These are phyloP conservation scores for Nakataea oryzae DNA, from an alignment of 2,329 filamentous ascomycete species.

Conservation along the genomic window DNA sequence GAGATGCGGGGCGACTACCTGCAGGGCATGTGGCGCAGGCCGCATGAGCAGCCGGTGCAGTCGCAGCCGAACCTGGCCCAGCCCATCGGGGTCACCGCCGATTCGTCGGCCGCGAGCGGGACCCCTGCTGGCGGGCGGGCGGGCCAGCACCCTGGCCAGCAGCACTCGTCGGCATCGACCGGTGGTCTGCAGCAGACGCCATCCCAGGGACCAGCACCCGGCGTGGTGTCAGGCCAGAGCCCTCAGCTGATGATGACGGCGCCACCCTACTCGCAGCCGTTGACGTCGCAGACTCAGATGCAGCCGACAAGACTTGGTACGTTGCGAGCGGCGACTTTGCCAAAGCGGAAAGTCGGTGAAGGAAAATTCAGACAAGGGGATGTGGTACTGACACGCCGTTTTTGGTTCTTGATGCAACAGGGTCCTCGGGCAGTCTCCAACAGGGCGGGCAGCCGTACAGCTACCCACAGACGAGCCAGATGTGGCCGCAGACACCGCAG, in stretches of 20 bases:
- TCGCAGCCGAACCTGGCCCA: slow-evolving; percentile 32
- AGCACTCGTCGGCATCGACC: not conserved
- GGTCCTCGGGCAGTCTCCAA: slow-evolving; percentile 38
- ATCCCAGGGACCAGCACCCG: slow-evolving; percentile 7
- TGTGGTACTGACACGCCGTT: not conserved
- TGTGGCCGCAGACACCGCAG: slow-evolving; percentile 60
- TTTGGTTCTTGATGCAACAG: slow-evolving; percentile 19
- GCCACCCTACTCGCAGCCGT: slow-evolving; percentile 58
- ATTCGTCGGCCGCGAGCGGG: not conserved
- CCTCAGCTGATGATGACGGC: slow-evolving; percentile 57
- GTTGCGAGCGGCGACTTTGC: not conserved
- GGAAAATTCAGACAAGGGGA: too few species aligned
- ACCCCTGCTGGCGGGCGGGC: not conserved
- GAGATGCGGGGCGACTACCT: slow-evolving; percentile 70
- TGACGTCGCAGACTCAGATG: slow-evolving; percentile 61
- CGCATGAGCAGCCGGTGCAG: slow-evolving; percentile 61
- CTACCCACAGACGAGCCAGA: slow-evolving; percentile 49
- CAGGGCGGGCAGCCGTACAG: slow-evolving; percentile 49
- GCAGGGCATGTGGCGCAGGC: slow-evolving; percentile 70
- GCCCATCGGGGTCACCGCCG: slow-evolving; percentile 24
- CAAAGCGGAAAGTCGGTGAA: not conserved
- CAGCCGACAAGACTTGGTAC: slow-evolving; percentile 59
- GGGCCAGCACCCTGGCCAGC: not conserved
- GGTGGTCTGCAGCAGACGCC: not conserved
- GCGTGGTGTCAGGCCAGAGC: slow-evolving; percentile 49